Evolutionary conservation across 352 stramenopile genomes (phyloP).

Genomic region (Phytopythium helicoides): DNA sequence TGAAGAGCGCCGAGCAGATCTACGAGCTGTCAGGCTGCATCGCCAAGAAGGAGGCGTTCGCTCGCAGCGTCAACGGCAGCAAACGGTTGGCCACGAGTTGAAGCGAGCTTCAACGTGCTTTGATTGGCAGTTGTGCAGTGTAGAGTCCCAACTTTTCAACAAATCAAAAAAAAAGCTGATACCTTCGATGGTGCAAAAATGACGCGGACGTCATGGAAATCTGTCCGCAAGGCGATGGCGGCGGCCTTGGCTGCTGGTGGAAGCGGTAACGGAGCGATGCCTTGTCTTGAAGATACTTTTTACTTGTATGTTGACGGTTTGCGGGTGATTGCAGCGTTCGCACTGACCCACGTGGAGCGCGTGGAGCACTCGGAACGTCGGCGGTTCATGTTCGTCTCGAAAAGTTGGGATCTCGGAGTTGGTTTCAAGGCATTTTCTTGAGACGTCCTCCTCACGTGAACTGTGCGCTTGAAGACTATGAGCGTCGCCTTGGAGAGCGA

Average conservation of each 20-base stretch:
- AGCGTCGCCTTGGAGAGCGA: constrained; percentile 47
- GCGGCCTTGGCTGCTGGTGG: not conserved
- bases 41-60: constrained; percentile 30
- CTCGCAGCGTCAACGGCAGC: not conserved
- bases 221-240: not conserved
- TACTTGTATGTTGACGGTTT: too few species aligned
- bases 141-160: too few species aligned
- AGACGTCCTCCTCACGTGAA: not conserved
- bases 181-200: too few species aligned
- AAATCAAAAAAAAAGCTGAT: too few species aligned
- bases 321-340: constrained; percentile 14
- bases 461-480: constrained; percentile 16
- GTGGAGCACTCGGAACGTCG: constrained; percentile 49
- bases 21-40: constrained; percentile 42
- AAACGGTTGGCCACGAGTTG: not conserved
- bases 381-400: constrained; percentile 65
- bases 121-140: too few species aligned
- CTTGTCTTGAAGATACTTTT: too few species aligned
- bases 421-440: not conserved
- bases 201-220: not conserved
- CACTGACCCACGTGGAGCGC: constrained; percentile 51
- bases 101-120: too few species aligned
- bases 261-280: too few species aligned
- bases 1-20: constrained; percentile 38
- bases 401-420: constrained; percentile 10